These are phyloP conservation scores for Fagopyrum tataricum DNA, from an alignment of 148 eudicot species.

Conservation along the genomic window DNA sequence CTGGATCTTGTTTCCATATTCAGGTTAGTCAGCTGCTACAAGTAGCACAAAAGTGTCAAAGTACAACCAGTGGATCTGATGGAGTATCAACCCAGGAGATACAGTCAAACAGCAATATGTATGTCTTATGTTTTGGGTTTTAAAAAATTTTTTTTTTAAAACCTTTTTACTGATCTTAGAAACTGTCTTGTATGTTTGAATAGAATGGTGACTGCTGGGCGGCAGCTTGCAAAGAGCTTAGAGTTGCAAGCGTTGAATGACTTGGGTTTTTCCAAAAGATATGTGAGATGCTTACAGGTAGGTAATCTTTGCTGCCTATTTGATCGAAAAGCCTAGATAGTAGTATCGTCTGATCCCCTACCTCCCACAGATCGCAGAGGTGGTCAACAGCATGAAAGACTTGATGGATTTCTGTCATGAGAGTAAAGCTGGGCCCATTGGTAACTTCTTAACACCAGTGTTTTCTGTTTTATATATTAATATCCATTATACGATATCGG, in stretches of 20 bases:
- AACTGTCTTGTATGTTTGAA: background rate
- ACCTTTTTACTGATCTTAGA: background rate
- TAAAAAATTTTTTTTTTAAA: no score
- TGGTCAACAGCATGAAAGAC: constrained; percentile 92
- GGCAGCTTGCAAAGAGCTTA: constrained; percentile 74
- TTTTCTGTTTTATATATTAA: background rate
- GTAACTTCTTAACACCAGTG: constrained; percentile 24
- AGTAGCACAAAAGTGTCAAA: constrained; percentile 93
- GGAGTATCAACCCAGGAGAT: constrained; percentile 77
- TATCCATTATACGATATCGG: background rate
- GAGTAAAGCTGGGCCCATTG: constrained; percentile 77
- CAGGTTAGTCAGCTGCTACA: constrained; percentile 92
- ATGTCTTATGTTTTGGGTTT: constrained; percentile 18
- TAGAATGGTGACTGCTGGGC: constrained; percentile 85
- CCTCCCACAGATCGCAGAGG: constrained; percentile 77
- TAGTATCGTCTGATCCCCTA: background rate
- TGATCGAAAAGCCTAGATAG: background rate
- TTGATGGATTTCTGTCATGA: constrained; percentile 74
- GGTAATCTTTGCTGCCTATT: background rate
- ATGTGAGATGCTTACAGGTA: constrained; percentile 92
- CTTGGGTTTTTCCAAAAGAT: constrained; percentile 95
- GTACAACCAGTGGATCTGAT: constrained; percentile 70
- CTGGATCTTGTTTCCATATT: constrained; percentile 9
- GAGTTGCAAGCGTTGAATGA: constrained; percentile 80
- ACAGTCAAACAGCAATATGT: constrained; percentile 83